Base-by-base conservation (phyloP, 2,329 filamentous ascomycete genomes). In the Cadophora luteo-olivacea region DNA sequence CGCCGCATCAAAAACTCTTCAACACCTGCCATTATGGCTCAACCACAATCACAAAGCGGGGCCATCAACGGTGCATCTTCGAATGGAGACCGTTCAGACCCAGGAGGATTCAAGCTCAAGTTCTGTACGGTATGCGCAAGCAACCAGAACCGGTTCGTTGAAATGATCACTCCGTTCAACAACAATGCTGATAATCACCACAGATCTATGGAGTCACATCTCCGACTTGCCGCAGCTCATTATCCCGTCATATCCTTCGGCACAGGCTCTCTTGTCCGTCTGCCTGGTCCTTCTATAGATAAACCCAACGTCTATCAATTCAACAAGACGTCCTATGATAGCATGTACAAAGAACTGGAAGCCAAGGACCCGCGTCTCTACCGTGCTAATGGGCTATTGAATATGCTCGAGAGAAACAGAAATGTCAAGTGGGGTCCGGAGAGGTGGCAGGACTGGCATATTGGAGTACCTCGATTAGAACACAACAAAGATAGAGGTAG, bases 111-210 rank as follows among this genome's bases (percentile, higher is more conserved):
- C 85, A 97, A 96, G 81, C 87, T 99, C 70, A 97, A 92, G 78
- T 97, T 98, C 81, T 97, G 94, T 84, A 98, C 96, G 2, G 95
- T 99, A n/a, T 99, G 96, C 81, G 96, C 96, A 8, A 97, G 94
- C 77, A 99, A 99, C 77, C 94, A 99, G 80, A 99, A 99, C 78
- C 90, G 96, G 89, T 97, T 84, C 57, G 65, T 66, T 49, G 48
- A 69, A 33, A 62, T 52, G 19, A 22, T 19, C 32, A 4, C 5
- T 33, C 16, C 36, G 6, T 64, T n/a, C 22, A 3, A 0, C 54
- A 29, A 64, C 36, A 61, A 68, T 51, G 24, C 16, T 72, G n/a
- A 72, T 55, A 38, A 64, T 61, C 74, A 77, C 60, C 33, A 36
- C 75, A 92, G 91, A 80, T 93, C 93, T n/a, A 98, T 99, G 96